These are phyloP conservation scores for Colletotrichum acutatum DNA, from an alignment of 2,329 filamentous ascomycete species.

Conservation along the genomic window DNA sequence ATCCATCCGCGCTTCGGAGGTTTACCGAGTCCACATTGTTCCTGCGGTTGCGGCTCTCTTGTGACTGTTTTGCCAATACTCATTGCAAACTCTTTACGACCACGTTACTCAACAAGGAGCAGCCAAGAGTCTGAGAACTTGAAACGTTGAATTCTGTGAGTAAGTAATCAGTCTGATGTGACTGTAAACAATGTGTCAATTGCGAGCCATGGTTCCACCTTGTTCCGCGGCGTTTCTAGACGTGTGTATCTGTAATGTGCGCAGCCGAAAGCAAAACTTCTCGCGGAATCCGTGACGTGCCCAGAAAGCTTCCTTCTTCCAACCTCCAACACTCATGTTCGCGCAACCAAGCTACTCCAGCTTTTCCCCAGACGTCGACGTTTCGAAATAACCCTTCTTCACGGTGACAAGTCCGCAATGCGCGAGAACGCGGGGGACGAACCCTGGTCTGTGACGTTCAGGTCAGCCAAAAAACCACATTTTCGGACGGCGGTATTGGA, in stretches of 20 bases:
- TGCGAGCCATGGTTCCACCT: constrained; percentile 14
- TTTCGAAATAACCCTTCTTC: constrained; percentile 14
- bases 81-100: constrained; percentile 17
- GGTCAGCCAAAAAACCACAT: constrained; percentile 15
- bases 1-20: constrained; percentile 29
- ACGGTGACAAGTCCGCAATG: constrained; percentile 24
- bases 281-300: constrained; percentile 12
- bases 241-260: not conserved
- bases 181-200: constrained; percentile 24
- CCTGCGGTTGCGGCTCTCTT: not conserved
- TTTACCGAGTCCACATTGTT: constrained; percentile 20
- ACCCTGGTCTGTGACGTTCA: constrained; percentile 24
- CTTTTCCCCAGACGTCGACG: constrained; percentile 18
- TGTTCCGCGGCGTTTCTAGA: not conserved
- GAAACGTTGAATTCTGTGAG: constrained; percentile 2
- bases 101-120: constrained; percentile 19
- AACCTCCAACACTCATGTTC: not conserved
- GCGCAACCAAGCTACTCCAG: constrained; percentile 13
- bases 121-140: constrained; percentile 21
- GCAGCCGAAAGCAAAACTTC: not conserved
- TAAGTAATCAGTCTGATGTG: not conserved
- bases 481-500: constrained; percentile 12
- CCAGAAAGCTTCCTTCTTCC: constrained; percentile 14
- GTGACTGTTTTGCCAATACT: not conserved
- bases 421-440: constrained; percentile 26